Base-by-base conservation (phyloP, 805 yeast species). In the Lachancea dasiensis region DNA sequence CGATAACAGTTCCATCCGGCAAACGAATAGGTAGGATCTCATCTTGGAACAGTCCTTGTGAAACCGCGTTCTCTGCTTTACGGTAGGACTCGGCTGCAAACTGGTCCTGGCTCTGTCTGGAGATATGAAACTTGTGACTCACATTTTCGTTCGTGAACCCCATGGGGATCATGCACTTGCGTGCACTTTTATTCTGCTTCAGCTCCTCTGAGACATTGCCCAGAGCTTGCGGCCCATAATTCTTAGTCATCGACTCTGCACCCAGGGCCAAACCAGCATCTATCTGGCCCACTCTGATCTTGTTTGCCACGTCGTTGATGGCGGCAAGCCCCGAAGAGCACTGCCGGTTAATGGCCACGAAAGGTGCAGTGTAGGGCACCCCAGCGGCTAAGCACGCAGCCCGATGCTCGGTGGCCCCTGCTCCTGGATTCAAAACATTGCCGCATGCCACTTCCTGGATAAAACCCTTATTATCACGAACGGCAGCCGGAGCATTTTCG, bases 291-390 rank as follows among this genome's bases (percentile, higher is more conserved):
- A 75, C 66, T 51, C 70, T 69, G 57, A 90, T 89, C 67, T 85
- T 86, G 67, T 82, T 85, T 49, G 96, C 95, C 51, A 90, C 75
- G 58, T 85, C 92, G 54, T 84, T 81, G 25, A 89, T 77, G 10
- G 95, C 94, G 74, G 87, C 84, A 53, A 90, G 70, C 19, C 97
- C 97, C 2, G 95, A 84, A 6, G 96, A 86, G 63, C 97, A 90
- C 62, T 89, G 97, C 65, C 97, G 79, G 70, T 90, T 90, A 47
- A 90, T 58, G 11, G 95, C 87, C 53, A 77, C 65, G 51, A 89
- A 85, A 7, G 95, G 89, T 10, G 81, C 72, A 2, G 79, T 63
- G 59, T 81, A 67, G 22, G 97, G 97, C 37, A 89, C 72, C 25
- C 96, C 97, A 8, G 97, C 94, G 15, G 89, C 92, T 41, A 90